Evolutionary conservation across 2,329 filamentous ascomycete species (phyloP).

Genomic region (Verruconis gallopava): DNA sequence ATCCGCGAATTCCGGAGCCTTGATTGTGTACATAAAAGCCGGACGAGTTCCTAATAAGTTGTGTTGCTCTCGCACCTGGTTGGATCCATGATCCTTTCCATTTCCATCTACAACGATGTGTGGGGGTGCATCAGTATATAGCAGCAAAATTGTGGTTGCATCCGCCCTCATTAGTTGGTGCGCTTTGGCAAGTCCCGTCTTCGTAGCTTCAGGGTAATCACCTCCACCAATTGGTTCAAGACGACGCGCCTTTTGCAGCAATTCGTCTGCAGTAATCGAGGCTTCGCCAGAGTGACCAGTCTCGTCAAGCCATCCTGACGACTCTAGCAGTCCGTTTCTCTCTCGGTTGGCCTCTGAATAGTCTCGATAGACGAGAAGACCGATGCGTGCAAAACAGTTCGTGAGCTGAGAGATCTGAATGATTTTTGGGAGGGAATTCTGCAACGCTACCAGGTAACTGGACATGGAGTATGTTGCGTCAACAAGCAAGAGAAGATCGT

Average conservation of each 20-base stretch:
- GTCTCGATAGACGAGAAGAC: conserved; percentile 39
- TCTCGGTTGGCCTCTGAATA: conserved; percentile 21
- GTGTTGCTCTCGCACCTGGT: conserved; percentile 9
- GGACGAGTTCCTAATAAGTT: background rate
- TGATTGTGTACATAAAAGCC: background rate
- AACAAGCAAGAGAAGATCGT: conserved; percentile 35
- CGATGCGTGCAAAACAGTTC: conserved; percentile 37
- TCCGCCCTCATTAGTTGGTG: conserved; percentile 35
- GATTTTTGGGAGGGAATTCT: conserved; percentile 36
- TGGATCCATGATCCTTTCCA: background rate
- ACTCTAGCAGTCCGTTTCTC: conserved; percentile 26
- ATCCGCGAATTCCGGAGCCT: conserved; percentile 28
- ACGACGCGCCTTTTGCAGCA: conserved; percentile 37
- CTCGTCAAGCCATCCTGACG: conserved; percentile 37
- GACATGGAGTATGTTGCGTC: conserved; percentile 37
- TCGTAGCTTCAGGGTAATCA: conserved; percentile 16
- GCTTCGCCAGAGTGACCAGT: conserved; percentile 23
- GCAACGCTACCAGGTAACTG: conserved; percentile 31
- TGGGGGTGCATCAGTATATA: conserved; percentile 38
- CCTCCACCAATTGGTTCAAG: conserved; percentile 18
- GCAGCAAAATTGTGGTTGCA: conserved; percentile 36
- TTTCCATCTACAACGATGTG: conserved; percentile 24
- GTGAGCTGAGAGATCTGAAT: conserved; percentile 38
- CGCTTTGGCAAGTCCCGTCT: conserved; percentile 36
- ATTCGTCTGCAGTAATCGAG: conserved; percentile 38